Percentiles rank a stretch among this genome's conserved stretches.
Evolutionary conservation across 2,329 filamentous ascomycete genomes (phyloP).

Genomic region (Talaromyces islandicus): DNA sequence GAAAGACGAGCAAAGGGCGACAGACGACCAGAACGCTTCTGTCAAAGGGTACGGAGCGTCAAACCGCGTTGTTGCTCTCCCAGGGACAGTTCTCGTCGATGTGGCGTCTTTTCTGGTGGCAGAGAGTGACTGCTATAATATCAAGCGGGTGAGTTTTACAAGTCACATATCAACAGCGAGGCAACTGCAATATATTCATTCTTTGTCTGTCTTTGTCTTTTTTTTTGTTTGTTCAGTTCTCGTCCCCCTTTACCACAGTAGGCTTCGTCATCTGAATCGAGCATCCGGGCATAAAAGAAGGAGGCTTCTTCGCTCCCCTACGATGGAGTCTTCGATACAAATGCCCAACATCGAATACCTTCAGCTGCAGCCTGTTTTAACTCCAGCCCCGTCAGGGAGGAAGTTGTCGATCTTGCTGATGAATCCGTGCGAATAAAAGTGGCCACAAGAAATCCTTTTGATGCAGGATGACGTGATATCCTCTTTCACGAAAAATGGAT

Average conservation of each 20-base stretch:
- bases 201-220: not conserved
- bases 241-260: not conserved
- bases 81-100: constrained; percentile 72
- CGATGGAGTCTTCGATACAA: constrained; percentile 55
- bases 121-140: constrained; percentile 56
- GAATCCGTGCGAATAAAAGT: not conserved
- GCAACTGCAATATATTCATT: constrained; percentile 3
- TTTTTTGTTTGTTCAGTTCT: no score
- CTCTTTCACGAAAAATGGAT: constrained; percentile 5
- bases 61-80: constrained; percentile 61
- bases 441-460: not conserved
- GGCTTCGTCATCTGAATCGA: not conserved
- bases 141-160: constrained; percentile 30
- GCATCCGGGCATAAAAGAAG: constrained; percentile 49
- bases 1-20: constrained; percentile 28
- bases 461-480: constrained; percentile 8
- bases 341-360: constrained; percentile 45
- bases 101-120: constrained; percentile 68
- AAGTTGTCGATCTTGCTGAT: constrained; percentile 8
- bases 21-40: constrained; percentile 44
- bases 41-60: constrained; percentile 78
- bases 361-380: constrained; percentile 3
- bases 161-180: not conserved
- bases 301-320: constrained; percentile 40
- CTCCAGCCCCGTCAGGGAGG: constrained; percentile 1